Evolutionary conservation across 495 filamentous ascomycete genomes (phyloP), one percentile per base, ranked within the genome.

Genomic region (Neohortaea acidophila): DNA sequence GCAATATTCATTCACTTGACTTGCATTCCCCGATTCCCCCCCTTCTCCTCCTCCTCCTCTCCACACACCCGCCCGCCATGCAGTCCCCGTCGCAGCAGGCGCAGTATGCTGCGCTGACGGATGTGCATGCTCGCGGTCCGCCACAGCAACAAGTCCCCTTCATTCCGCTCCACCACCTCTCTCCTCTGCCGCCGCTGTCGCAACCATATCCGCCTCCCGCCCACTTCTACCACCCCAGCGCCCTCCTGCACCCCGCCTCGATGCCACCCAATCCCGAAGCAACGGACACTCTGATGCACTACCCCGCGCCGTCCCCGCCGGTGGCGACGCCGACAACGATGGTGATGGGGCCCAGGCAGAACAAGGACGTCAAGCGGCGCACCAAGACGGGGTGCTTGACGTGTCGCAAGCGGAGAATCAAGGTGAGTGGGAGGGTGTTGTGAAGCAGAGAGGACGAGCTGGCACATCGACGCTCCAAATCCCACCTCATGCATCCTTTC

Each of bases 331-430:
- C 72, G 49, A 65, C 70, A 44, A 35, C 40, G 11, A 9, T 45
- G 1, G 56, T 93, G 61, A 77, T 77, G 21, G 75, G 81, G 36
- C 79, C 79, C 23, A 70, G 85, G 45, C 83, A 91, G 60, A 96
- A 94, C 65, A 94, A 96, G 70, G 89, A 97, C 64, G 93, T 97
- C 58, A 96, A 97, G 68, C 75, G 89, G 51, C 73, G 89, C 51
- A 97, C 89, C 28, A 97, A 97, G 67, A 94, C 89, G 3, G 89
- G 89, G 11, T 97, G 89, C 60, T 62, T 96, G 59, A 97, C 89
- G 23, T 97, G 89, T 68, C 75, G 89, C 46, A 94, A 94, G 59
- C 75, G 89, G 52, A 72, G 89, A 60, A 96, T 97, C 64, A 97
- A 97, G 86, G 89, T 94, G 70, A 55, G 80, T 75, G 12, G 21